Base-by-base conservation (phyloP, 768 basidiomycete genomes). In the Boletus pseudo-olivaceus region DNA sequence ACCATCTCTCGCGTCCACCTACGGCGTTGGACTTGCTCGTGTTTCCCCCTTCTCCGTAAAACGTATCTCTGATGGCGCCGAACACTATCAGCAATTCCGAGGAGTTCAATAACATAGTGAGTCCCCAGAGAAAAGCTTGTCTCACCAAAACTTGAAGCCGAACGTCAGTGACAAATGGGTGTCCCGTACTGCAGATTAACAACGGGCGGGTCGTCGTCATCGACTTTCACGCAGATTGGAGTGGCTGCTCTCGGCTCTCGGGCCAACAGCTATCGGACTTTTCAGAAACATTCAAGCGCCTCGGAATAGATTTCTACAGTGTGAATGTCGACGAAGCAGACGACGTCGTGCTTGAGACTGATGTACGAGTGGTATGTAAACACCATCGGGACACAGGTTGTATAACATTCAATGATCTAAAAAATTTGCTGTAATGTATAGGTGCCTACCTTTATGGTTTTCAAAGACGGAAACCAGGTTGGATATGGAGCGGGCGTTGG, bases 281-380 rank as follows among this genome's bases (percentile, higher is more conserved):
- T 32, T 54, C 63, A 5, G 65, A 69, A 6, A 40, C 62, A 11
- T 59, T 60, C 6, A 65, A 68, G 20, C 64, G 60, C 49, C 56
- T 68, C 3, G 72, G 65, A 12, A 65, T 87, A 51, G 75, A 76
- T 17, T 86, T 88, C 67, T 87, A 84, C 77, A 88, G 87, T 66
- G 83, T 90, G 52, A 82, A 93, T 58, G 80, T 89, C 30, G 90
- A 93, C 60, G 74, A 73, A 35, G 78, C 79, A 49, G 55, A 63
- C 5, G 75, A 78, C 0, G 80, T 88, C 47, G 64, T 80, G 1
- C 68, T 80, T 54, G 84, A 87, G 68, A 81, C 79, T 47, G 80
- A 80, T 38, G 73, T 88, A 53, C 76, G 81, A 54, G 84, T 83
- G 49, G 87, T 87, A 66, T 35, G 85, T 54, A 29, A 37, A 49